phyloP scores from a whole-genome alignment of 257 asterid genomes.

The Solanum rostratum region DNA sequence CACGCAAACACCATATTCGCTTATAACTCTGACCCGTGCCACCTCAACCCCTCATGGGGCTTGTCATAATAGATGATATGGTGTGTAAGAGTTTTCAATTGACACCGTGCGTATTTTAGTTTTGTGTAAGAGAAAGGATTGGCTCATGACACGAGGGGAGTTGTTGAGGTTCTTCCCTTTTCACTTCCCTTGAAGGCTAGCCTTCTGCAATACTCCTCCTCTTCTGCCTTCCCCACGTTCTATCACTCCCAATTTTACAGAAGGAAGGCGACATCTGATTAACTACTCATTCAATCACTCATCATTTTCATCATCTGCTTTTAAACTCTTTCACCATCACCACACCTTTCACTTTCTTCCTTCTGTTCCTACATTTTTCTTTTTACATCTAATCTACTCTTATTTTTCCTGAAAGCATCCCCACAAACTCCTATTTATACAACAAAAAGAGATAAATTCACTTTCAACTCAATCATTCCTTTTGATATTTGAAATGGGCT shows the following conservation, averaged over 20 bases:
- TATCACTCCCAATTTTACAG: constrained; percentile 16
- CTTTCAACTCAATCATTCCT: not conserved
- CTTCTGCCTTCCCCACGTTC: constrained; percentile 29
- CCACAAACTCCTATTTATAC: not conserved
- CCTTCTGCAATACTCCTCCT: constrained; percentile 15
- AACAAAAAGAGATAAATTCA: not conserved
- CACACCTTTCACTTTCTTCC: not conserved
- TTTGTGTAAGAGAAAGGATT: not conserved
- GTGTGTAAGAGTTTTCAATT: not conserved
- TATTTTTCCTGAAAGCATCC: not conserved
- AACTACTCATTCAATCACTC: constrained; percentile 3
- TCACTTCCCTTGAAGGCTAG: not conserved
- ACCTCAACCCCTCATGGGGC: too few relatives aligned
- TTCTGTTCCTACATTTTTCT: not conserved
- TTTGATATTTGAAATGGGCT: constrained; percentile 16
- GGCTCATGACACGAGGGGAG: constrained; percentile 21
- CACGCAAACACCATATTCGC: too few relatives aligned
- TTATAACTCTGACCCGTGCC: too few relatives aligned
- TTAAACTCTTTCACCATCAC: constrained; percentile 2
- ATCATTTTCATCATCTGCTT: not conserved
- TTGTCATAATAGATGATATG: too few relatives aligned
- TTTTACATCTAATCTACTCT: not conserved
- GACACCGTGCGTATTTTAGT: not conserved
- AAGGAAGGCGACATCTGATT: constrained; percentile 9
- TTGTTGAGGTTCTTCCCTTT: constrained; percentile 4